Base-by-base conservation (phyloP, 208 protist species). In the Acanthamoeba healyi region DNA sequence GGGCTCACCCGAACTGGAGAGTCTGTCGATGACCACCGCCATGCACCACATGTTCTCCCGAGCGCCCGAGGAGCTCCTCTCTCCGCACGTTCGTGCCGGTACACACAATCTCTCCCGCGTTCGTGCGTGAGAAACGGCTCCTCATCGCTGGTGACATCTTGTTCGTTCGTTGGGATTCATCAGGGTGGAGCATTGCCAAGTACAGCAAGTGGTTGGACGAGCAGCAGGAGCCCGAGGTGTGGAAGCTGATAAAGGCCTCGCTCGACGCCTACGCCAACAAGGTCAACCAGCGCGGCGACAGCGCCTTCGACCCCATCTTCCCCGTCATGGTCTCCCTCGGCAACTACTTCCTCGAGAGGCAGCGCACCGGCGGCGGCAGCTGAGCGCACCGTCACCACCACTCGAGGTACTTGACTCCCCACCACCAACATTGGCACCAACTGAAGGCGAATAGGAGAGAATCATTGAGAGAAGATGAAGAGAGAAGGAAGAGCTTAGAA, bases 131-230 rank as follows among this genome's bases (percentile, higher is more conserved):
- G 6, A 15, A 54, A 54, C 49, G 49, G n/a, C n/a, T n/a, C n/a
- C n/a, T n/a, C n/a, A n/a, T n/a, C n/a, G n/a, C n/a, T n/a, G n/a
- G n/a, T n/a, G n/a, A n/a, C n/a, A n/a, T n/a, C n/a, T n/a, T n/a
- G n/a, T n/a, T n/a, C n/a, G n/a, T n/a, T n/a, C n/a, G n/a, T n/a
- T n/a, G n/a, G n/a, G n/a, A n/a, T n/a, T n/a, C n/a, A n/a, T 74
- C 38, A 44, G 74, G 74, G 5, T 90, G 82, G 82, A 90, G 49
- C 32, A 67, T 90, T 24, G 82, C 82, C 82, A 90, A 90, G 82
- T 90, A 90, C 56, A 90, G 82, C 82, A 90, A 90, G 51, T 90
- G 82, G 82, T 42, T 90, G 32, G 82, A 90, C 32, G 82, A 90
- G 14, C 44, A 90, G 32, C 32, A 15, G 38, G 51, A 90, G 24